Percentiles rank a stretch among this genome's conserved stretches.
phyloP scores from a whole-genome alignment of 2,329 filamentous ascomycete genomes.

The Xylariaceae sp. region DNA sequence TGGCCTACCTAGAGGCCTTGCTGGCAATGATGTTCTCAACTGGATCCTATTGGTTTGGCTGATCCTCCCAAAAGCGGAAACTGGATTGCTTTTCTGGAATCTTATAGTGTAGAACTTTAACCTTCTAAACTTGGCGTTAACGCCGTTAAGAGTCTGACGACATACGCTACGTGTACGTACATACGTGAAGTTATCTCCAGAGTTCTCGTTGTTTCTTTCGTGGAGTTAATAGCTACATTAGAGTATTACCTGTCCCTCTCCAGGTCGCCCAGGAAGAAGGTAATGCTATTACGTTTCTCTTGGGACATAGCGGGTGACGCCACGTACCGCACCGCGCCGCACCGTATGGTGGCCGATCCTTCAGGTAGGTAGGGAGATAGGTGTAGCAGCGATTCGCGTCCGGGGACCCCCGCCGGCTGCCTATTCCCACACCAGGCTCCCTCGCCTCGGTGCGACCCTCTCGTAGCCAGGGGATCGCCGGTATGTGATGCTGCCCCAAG shows the following conservation, averaged over 20 bases:
- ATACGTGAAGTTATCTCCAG: too few species aligned
- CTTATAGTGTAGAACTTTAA: too few species aligned
- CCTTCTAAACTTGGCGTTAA: too few species aligned
- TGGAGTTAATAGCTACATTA: too few species aligned
- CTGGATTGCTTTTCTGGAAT: too few species aligned
- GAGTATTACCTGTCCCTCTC: constrained; percentile 10
- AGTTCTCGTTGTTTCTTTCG: constrained; percentile 16
- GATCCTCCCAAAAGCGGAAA: too few species aligned
- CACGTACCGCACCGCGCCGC: constrained; percentile 30
- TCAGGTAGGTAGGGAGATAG: background rate
- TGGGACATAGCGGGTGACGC: constrained; percentile 29
- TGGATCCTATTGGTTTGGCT: too few species aligned
- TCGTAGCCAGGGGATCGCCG: background rate
- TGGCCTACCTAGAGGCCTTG: too few species aligned
- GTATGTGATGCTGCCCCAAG: background rate
- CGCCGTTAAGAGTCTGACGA: too few species aligned
- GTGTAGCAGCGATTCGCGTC: background rate
- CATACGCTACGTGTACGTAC: too few species aligned
- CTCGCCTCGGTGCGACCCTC: background rate
- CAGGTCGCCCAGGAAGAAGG: constrained; percentile 12
- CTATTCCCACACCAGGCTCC: background rate
- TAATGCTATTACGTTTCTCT: constrained; percentile 7
- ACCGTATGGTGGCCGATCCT: constrained; percentile 11
- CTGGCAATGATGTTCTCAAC: too few species aligned
- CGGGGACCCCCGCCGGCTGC: background rate